Evolutionary conservation across 2,329 filamentous ascomycete genomes (phyloP), one percentile per base, ranked within the genome.

Genomic region (Cercospora beticola): DNA sequence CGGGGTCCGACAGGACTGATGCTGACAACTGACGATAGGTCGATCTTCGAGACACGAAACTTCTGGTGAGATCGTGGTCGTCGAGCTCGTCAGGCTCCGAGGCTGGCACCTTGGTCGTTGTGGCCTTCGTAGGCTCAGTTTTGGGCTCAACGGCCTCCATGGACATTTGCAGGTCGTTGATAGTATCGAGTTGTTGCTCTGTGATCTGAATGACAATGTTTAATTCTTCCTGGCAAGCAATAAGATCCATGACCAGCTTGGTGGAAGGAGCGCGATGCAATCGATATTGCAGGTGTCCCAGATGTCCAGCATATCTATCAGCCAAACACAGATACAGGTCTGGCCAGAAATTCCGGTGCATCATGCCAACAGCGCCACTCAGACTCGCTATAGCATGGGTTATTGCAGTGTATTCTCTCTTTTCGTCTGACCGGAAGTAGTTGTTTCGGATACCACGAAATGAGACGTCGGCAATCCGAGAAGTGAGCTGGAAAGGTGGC

Each of bases 161-260:
- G 23, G 54, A 64, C 12, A 28, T 28, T 43, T 78, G 76, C 3
- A 82, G 67, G 28, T 74, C 74, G 2, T 70, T 68, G 31, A 82
- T 77, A 6, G 81, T 74, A 10, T 81, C 77, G 21, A 81, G 76
- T 62, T 82, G 81, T 66, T 82, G 77, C 59, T 82, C 76, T 68
- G 78, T 82, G 46, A 82, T 79, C 16, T 81, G 78, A n/a, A 82
- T 80, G 28, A 83, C 79, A 33, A 82, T 82, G 66, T 81, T 82
- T 2, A 82, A 74, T 66, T 83, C 80, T 73, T 82, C 81, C 67
- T 82, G 81, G 10, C 80, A 80, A 43, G 82, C 79, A 1, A 83
- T 76, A 3, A 83, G 76, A 67, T 82, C 80, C 79, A 82, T 82
- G 8, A 82, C 80, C 2, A 82, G 74, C 60, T 81, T 82, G 6